phyloP scores from a whole-genome alignment of 805 yeast species.

The Candida suzukii region DNA sequence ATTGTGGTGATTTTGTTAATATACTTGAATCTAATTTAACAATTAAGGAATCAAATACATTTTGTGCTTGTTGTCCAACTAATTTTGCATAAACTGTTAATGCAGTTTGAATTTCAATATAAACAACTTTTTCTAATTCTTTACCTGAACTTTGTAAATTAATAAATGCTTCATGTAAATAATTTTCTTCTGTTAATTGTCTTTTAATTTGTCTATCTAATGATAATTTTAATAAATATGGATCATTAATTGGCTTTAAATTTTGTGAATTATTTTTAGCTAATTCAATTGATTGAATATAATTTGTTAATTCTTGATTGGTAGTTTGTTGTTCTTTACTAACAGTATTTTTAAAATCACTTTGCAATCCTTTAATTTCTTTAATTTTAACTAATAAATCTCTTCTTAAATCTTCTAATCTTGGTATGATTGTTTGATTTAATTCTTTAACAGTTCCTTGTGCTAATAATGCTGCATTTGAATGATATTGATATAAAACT shows the following conservation, averaged over 20 bases:
- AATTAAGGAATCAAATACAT: slow-evolving; percentile 58
- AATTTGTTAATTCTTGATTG: slow-evolving; percentile 45
- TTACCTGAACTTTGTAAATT: slow-evolving; percentile 85
- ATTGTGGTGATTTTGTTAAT: slow-evolving; percentile 66
- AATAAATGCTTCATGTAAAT: slow-evolving; percentile 79
- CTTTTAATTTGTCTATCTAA: slow-evolving; percentile 72
- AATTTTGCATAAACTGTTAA: slow-evolving; percentile 64
- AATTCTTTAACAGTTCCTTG: slow-evolving; percentile 54
- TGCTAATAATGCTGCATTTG: slow-evolving; percentile 51
- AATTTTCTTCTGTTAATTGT: slow-evolving; percentile 79
- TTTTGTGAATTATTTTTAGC: slow-evolving; percentile 42
- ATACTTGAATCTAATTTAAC: slow-evolving; percentile 64
- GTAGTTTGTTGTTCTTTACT: slow-evolving; percentile 63
- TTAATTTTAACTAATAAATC: slow-evolving; percentile 80
- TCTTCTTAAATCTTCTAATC: slow-evolving; percentile 60
- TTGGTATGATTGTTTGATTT: slow-evolving; percentile 53
- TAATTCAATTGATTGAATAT: slow-evolving; percentile 55
- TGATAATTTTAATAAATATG: slow-evolving; percentile 64
- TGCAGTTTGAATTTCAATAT: slow-evolving; percentile 78
- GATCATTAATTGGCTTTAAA: slow-evolving; percentile 59
- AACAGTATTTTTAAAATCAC: slow-evolving; percentile 78
- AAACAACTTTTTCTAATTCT: slow-evolving; percentile 83
- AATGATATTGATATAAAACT: slow-evolving; percentile 46
- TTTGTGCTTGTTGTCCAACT: slow-evolving; percentile 65
- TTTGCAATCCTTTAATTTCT: slow-evolving; percentile 74